Percentiles rank a stretch among this genome's conserved stretches.
Conservation (phyloP, 2,329 filamentous ascomycete species). For the Monosporascus sp. region DNA sequence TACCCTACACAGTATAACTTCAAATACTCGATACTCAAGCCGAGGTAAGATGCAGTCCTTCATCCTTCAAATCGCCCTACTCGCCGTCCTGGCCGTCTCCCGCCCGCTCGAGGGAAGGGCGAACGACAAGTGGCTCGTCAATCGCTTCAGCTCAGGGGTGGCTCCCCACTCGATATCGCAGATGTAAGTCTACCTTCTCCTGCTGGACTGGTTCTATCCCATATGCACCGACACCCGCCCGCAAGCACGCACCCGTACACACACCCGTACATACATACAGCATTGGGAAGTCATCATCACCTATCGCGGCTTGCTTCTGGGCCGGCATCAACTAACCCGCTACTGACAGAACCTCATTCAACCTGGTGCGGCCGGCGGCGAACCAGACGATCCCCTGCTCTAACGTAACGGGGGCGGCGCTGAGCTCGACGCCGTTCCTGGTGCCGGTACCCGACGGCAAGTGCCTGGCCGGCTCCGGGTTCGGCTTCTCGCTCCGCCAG, state of each 20-base stretch:
- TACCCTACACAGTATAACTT: too few species aligned
- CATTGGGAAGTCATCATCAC: background rate
- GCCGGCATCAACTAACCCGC: background rate
- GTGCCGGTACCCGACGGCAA: background rate
- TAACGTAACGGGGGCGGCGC: background rate
- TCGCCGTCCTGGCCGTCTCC: background rate
- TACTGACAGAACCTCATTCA: background rate
- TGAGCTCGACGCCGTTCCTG: background rate
- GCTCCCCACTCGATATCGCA: background rate
- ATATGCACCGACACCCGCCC: too few species aligned
- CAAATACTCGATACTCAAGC: background rate
- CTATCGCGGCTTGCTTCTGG: background rate
- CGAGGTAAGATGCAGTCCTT: background rate
- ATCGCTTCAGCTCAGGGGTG: background rate
- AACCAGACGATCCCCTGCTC: background rate
- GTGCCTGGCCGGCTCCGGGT: background rate
- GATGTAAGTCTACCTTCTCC: background rate
- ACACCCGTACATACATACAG: background rate
- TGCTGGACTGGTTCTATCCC: background rate
- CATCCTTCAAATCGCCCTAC: background rate
- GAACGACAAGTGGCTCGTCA: background rate
- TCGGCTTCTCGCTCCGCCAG: conserved; percentile 1
- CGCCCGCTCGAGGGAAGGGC: background rate
- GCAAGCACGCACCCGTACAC: background rate
- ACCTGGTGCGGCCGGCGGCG: background rate